Percentiles rank a stretch among this genome's conserved stretches.
These are phyloP conservation scores for Saccharomycopsis fodiens DNA, from an alignment of 805 yeast genomes.

Conservation along the genomic window DNA sequence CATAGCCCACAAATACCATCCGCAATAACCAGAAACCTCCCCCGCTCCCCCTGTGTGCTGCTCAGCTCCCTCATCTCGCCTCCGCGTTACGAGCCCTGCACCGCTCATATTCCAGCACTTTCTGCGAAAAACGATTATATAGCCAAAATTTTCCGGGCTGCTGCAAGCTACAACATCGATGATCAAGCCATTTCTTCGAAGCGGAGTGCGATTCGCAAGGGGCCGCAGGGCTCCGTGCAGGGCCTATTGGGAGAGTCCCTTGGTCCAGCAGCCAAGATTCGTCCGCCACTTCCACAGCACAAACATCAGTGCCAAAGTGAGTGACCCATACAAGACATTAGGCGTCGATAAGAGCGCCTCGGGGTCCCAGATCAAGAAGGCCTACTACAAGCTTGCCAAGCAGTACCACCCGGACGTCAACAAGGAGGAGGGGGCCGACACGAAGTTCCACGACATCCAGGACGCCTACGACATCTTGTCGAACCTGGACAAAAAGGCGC, in stretches of 20 bases:
- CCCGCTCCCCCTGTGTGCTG: no score
- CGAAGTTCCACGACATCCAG: constrained; percentile 85
- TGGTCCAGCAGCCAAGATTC: no score
- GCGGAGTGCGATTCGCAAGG: no score
- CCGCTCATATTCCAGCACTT: background rate
- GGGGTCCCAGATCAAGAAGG: constrained; percentile 83
- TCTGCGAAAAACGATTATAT: background rate
- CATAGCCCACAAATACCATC: no score
- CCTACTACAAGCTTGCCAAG: constrained; percentile 89
- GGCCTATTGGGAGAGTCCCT: no score
- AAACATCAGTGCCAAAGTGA: constrained; percentile 24
- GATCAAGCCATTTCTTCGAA: no score
- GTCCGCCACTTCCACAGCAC: constrained; percentile 37
- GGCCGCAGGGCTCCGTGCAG: no score
- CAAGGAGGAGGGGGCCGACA: constrained; percentile 82
- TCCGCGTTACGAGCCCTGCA: background rate
- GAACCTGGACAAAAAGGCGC: constrained; percentile 76
- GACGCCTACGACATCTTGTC: constrained; percentile 89
- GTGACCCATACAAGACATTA: constrained; percentile 78
- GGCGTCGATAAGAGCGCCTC: constrained; percentile 72
- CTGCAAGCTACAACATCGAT: no score
- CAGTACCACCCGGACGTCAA: constrained; percentile 95
- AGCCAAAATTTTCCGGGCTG: background rate
- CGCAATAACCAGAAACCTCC: no score
- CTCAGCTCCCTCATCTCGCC: no score